Base-by-base conservation (phyloP, 257 asterid species). In the Agastache rugosa region DNA sequence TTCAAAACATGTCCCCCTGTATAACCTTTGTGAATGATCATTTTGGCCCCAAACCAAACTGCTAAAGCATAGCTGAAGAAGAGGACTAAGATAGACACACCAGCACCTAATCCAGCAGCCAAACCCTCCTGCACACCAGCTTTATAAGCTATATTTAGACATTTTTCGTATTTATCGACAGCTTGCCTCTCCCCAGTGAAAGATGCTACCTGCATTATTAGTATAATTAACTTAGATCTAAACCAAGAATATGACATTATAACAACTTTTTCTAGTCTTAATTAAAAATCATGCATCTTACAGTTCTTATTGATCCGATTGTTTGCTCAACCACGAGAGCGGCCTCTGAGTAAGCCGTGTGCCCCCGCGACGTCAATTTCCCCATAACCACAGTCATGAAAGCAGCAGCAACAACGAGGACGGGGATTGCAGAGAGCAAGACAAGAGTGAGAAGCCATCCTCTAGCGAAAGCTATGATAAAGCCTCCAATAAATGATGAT, bases 381-480 rank as follows among this genome's bases (percentile, higher is more conserved):
- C 82, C 72, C 35, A 86, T 60, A 9, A 86, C 76, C 1, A 88
- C 62, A 3, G 84, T 84, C 93, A 82, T 79, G 23, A 70, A 71
- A 73, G 86, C 86, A 31, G 89, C 80, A 6, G 86, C 78, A 19
- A 83, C 77, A 8, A 84, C 86, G n/a, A 89, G 85, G 11, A 63
- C 71, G 5, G 96, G 96, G 58, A 89, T 84, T 20, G 83, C 82
- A 16, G 96, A 89, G 23, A 84, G 74, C 87, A 89, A 14, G 47
- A 87, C 87, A 0, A 89, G 77, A 35, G 96, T 22, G 11, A 89
- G 93, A 67, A 85, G 90, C 96, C 91, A 85, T 17, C 96, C 96
- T 73, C 74, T 78, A 11, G 63, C 34, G 41, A 89, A 75, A 63
- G 92, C 92, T 79, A 89, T 82, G 54, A 76, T 75, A 27, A 87